Percentiles rank a stretch among this genome's conserved stretches.
Conservation (phyloP, 2,329 filamentous ascomycete species). For the Macroventuria anomochaeta region DNA sequence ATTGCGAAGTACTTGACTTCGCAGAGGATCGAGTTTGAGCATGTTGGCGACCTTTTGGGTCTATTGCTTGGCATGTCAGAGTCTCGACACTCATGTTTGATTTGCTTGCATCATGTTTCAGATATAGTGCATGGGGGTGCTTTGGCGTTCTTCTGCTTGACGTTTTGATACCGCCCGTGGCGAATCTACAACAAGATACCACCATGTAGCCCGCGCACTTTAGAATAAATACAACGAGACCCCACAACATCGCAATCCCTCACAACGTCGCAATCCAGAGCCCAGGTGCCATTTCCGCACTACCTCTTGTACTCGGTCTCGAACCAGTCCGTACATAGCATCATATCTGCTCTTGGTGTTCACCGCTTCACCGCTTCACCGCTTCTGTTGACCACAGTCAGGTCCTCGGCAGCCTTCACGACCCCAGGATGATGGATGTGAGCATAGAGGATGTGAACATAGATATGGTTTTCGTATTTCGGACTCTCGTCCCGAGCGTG, state of each 20-base stretch:
- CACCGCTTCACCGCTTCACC: too few species aligned
- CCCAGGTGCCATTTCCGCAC: too few species aligned
- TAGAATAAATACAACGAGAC: slow-evolving; percentile 6
- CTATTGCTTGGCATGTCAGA: neutral
- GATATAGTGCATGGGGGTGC: neutral
- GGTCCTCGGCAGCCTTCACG: too few species aligned
- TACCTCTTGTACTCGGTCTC: too few species aligned
- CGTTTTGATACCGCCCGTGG: too few species aligned
- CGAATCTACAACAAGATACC: slow-evolving; percentile 9
- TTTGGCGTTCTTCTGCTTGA: neutral
- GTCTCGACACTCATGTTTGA: neutral
- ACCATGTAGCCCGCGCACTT: slow-evolving; percentile 1
- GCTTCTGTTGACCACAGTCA: too few species aligned
- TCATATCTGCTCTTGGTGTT: too few species aligned
- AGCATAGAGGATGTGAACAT: too few species aligned
- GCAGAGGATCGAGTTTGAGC: slow-evolving; percentile 63
- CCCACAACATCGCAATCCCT: neutral
- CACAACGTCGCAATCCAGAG: neutral
- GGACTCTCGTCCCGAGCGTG: slow-evolving; percentile 8
- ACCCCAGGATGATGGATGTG: too few species aligned
- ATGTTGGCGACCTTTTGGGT: neutral
- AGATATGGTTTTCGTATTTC: slow-evolving; percentile 9
- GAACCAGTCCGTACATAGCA: too few species aligned
- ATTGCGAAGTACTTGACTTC: slow-evolving; percentile 90
- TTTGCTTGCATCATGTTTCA: neutral